These are phyloP conservation scores for Tolypocladium cylindrosporum DNA, from an alignment of 2,329 filamentous ascomycete species.

Conservation along the genomic window DNA sequence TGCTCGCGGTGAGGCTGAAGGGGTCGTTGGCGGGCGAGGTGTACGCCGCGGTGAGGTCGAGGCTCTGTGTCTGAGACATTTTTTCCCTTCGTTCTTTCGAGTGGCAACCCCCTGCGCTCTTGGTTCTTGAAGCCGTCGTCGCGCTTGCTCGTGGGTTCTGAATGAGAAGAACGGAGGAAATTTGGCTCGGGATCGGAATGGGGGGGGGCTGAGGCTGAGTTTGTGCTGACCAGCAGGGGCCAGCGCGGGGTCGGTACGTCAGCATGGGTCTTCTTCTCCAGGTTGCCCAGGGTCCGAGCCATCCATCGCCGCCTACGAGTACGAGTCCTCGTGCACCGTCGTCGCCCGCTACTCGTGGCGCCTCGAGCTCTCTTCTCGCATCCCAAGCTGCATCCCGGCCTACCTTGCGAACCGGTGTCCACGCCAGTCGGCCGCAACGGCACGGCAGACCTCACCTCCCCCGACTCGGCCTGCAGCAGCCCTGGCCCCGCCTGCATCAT, in stretches of 20 bases:
- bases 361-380: not conserved
- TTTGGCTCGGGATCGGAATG: not conserved
- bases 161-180: not conserved
- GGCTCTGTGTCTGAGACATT: not conserved
- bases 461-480: not conserved
- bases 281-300: not conserved
- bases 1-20: slow-evolving; percentile 30
- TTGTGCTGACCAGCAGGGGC: not conserved
- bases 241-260: not conserved
- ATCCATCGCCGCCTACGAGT: not conserved
- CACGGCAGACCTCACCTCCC: not conserved
- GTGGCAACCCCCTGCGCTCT: not conserved
- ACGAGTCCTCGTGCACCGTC: not conserved
- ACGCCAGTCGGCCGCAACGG: not conserved
- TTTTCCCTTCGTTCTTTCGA: not conserved
- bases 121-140: not conserved
- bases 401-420: not conserved
- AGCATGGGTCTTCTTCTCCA: not conserved
- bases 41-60: slow-evolving; percentile 40
- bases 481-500: not conserved
- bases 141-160: not conserved
- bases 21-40: slow-evolving; percentile 36
- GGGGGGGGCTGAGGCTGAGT: not conserved
- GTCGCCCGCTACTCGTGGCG: not conserved
- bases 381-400: not conserved